These are phyloP conservation scores for Chaetomiaceae sp. DNA, from an alignment of 2,329 filamentous ascomycete genomes.

Conservation along the genomic window DNA sequence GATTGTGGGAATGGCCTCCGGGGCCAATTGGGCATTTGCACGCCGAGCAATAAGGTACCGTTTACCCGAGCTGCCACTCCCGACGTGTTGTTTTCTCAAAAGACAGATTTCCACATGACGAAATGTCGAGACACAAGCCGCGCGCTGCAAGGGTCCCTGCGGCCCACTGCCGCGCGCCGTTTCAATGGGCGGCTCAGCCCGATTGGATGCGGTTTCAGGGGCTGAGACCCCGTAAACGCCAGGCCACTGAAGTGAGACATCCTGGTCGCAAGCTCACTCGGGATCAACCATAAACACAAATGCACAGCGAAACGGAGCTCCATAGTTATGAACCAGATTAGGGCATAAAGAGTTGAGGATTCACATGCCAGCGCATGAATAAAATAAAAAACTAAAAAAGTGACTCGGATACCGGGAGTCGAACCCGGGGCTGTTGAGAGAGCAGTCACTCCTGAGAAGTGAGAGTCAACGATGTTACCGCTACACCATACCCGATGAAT, in stretches of 20 bases:
- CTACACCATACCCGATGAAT: slow-evolving; percentile 21
- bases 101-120: slow-evolving; percentile 14
- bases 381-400: slow-evolving; percentile 2
- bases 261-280: no score
- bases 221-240: neutral
- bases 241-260: neutral
- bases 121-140: slow-evolving; percentile 4
- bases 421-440: slow-evolving; percentile 21
- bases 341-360: no score
- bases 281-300: no score
- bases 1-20: neutral
- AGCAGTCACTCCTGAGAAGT: slow-evolving; percentile 15
- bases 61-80: neutral
- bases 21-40: neutral
- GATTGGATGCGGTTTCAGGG: slow-evolving; percentile 3
- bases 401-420: slow-evolving; percentile 22
- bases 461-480: slow-evolving; percentile 22
- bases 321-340: no score
- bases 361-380: no score
- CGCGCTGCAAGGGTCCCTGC: neutral
- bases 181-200: neutral
- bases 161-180: slow-evolving; percentile 1
- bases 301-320: no score
- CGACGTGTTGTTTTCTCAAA: neutral
- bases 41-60: neutral